Evolutionary conservation across 148 eudicot species (phyloP).

Genomic region (Simmondsia chinensis): DNA sequence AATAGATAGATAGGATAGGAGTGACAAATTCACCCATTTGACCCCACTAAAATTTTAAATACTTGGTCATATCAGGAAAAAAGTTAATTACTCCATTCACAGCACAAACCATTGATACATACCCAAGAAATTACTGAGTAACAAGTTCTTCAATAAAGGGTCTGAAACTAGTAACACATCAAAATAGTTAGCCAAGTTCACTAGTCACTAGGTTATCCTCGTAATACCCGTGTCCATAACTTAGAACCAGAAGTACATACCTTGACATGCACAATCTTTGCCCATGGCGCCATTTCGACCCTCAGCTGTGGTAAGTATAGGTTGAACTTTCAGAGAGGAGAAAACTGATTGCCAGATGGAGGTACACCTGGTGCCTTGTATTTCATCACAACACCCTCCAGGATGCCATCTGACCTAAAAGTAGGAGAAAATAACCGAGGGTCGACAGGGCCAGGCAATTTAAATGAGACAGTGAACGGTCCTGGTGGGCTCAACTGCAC

Average conservation of each 20-base stretch:
- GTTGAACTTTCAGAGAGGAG: constrained; percentile 9
- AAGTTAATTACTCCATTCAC: no score
- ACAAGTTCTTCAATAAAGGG: no score
- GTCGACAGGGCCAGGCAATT: constrained; percentile 78
- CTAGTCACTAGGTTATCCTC: no score
- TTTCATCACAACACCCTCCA: constrained; percentile 64
- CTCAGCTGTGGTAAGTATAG: background rate
- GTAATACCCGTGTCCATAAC: no score
- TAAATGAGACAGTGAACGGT: constrained; percentile 57
- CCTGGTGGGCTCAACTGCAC: constrained; percentile 62
- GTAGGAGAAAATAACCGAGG: constrained; percentile 50
- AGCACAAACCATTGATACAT: no score
- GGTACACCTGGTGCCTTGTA: constrained; percentile 24
- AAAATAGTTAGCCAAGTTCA: no score
- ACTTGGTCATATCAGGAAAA: no score
- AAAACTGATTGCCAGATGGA: constrained; percentile 17
- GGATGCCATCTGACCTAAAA: constrained; percentile 61
- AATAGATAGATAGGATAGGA: no score
- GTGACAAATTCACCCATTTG: no score
- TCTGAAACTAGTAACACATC: no score
- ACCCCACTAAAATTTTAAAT: no score
- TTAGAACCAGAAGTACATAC: constrained; percentile 1
- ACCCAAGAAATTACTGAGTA: no score
- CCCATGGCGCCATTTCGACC: constrained; percentile 1
- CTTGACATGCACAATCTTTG: constrained; percentile 8